Evolutionary conservation across 257 asterid genomes (phyloP).

Genomic region (Solanum habrochaites): DNA sequence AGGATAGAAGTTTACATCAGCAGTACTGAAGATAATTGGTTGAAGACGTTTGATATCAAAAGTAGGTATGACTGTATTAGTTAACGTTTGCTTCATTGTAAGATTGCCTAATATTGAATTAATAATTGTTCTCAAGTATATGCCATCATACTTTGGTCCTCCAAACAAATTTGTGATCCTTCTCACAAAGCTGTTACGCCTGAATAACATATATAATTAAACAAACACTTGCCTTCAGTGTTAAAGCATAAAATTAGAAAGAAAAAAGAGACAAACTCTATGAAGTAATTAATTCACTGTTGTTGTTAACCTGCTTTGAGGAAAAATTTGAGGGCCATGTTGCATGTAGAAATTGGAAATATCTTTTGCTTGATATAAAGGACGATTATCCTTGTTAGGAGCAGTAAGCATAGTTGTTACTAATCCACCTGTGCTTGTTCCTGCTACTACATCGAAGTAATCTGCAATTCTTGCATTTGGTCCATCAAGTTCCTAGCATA

Average conservation of each 20-base stretch:
- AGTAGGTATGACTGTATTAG: constrained; percentile 34
- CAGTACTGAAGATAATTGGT: constrained; percentile 25
- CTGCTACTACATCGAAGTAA: constrained; percentile 65
- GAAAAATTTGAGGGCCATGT: constrained; percentile 50
- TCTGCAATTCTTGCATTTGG: constrained; percentile 60
- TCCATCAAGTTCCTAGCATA: constrained; percentile 53
- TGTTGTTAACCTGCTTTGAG: constrained; percentile 14
- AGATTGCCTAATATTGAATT: constrained; percentile 20
- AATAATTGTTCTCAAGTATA: constrained; percentile 19
- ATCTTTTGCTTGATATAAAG: constrained; percentile 43
- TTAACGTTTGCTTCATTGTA: constrained; percentile 24
- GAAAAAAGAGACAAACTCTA: too few relatives aligned
- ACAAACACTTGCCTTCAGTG: background rate
- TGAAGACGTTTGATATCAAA: constrained; percentile 43
- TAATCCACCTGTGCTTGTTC: constrained; percentile 75
- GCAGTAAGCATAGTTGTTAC: constrained; percentile 56
- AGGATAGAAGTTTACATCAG: constrained; percentile 26
- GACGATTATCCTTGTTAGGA: constrained; percentile 44
- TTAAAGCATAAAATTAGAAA: background rate
- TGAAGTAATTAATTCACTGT: background rate
- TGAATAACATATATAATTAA: background rate
- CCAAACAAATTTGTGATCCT: constrained; percentile 26
- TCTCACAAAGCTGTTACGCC: constrained; percentile 25
- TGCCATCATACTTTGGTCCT: constrained; percentile 56
- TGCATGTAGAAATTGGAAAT: constrained; percentile 49